Evolutionary conservation across 305 asterid genomes (phyloP).

Genomic region (Rubia tinctorum): DNA sequence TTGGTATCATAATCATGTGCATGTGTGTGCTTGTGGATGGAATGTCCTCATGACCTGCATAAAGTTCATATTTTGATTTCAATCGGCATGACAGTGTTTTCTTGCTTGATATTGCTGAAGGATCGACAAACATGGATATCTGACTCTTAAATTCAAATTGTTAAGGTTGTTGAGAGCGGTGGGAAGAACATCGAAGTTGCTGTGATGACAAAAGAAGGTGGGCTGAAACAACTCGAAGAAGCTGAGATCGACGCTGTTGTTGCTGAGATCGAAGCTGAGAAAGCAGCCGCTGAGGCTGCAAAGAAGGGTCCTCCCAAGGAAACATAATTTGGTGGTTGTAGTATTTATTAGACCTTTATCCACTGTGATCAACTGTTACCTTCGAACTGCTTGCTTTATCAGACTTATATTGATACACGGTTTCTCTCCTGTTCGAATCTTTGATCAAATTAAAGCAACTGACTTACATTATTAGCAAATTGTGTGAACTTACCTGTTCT

Average conservation of each 20-base stretch:
- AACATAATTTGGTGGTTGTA: conserved; percentile 19
- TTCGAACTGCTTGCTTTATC: background rate
- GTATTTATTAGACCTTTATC: background rate
- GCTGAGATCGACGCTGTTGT: conserved; percentile 89
- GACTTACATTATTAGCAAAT: background rate
- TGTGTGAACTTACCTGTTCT: background rate
- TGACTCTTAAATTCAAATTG: conserved; percentile 1
- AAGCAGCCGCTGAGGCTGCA: conserved; percentile 97
- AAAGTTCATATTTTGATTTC: background rate
- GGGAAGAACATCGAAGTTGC: conserved; percentile 99
- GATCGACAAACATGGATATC: background rate
- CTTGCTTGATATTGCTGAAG: background rate
- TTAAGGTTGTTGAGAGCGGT: conserved; percentile 79
- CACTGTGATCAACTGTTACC: conserved; percentile 6
- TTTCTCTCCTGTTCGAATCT: background rate
- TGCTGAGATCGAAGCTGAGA: conserved; percentile 91
- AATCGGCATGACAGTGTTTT: background rate
- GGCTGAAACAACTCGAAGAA: conserved; percentile 85
- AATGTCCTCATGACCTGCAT: background rate
- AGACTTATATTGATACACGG: background rate
- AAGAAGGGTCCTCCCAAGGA: conserved; percentile 69
- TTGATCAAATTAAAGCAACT: background rate
- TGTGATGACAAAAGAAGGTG: conserved; percentile 84
- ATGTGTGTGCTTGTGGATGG: too few species aligned
- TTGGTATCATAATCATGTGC: too few species aligned